phyloP scores from a whole-genome alignment of 108 stramenopile genomes.

The Skeletonema costatum region DNA sequence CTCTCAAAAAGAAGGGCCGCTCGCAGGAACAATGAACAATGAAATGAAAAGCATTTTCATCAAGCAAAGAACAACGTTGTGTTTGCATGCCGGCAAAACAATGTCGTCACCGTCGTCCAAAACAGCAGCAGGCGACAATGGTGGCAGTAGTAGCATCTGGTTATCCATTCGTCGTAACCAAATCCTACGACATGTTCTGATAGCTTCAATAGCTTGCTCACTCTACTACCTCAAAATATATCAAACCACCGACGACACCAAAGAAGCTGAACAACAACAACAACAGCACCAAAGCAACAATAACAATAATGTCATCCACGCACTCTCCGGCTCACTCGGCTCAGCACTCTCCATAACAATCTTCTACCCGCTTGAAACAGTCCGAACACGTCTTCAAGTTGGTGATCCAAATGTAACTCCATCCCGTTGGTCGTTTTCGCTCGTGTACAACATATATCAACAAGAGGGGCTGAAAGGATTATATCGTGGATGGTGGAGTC shows the following conservation, averaged over 20 bases:
- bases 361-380: conserved; percentile 45
- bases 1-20: no score
- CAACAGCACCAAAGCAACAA: neutral
- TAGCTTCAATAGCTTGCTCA: neutral
- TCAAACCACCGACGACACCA: neutral
- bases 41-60: no score
- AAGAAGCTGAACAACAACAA: neutral
- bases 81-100: neutral
- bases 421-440: conserved; percentile 1
- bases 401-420: neutral
- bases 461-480: conserved; percentile 24
- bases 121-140: no score
- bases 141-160: no score
- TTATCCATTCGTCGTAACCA: no score
- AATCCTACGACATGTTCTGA: neutral
- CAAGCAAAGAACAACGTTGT: no score
- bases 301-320: conserved; percentile 23
- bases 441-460: conserved; percentile 12
- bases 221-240: neutral
- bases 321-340: conserved; percentile 45
- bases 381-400: conserved; percentile 49
- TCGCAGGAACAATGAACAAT: no score
- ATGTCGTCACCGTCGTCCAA: neutral
- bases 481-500: conserved; percentile 32
- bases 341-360: conserved; percentile 43